These are phyloP conservation scores for Hymenoscyphus occultus DNA, from an alignment of 2,329 filamentous ascomycete genomes.

Conservation along the genomic window DNA sequence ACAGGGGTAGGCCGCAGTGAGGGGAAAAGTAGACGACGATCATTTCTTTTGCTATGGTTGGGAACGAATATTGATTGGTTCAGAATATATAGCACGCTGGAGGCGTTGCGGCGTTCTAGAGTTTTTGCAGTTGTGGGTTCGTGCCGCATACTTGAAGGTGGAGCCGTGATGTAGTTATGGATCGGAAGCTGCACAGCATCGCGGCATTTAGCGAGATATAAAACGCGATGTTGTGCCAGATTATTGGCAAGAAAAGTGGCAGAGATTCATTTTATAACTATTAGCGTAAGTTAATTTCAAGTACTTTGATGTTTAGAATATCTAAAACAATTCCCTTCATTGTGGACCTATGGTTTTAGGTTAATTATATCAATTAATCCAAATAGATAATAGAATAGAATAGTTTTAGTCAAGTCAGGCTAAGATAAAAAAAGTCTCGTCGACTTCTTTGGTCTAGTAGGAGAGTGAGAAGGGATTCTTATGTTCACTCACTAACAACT, in stretches of 20 bases:
- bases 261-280: too few relatives aligned
- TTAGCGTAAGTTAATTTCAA: too few relatives aligned
- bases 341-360: too few relatives aligned
- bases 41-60: background rate
- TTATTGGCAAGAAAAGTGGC: background rate
- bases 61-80: background rate
- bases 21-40: background rate
- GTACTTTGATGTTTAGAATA: too few relatives aligned
- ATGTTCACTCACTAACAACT: too few relatives aligned
- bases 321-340: too few relatives aligned
- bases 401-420: too few relatives aligned
- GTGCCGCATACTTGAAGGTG: background rate
- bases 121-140: background rate
- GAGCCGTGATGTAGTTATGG: conserved; percentile 3
- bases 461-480: too few relatives aligned
- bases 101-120: background rate
- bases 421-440: too few relatives aligned
- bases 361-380: too few relatives aligned
- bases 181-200: background rate
- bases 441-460: too few relatives aligned
- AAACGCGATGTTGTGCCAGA: background rate
- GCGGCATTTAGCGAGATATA: background rate
- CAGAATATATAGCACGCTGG: background rate
- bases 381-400: too few relatives aligned
- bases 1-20: background rate